Base-by-base conservation (phyloP, 495 filamentous ascomycete species). In the Aspergillus indologenus region DNA sequence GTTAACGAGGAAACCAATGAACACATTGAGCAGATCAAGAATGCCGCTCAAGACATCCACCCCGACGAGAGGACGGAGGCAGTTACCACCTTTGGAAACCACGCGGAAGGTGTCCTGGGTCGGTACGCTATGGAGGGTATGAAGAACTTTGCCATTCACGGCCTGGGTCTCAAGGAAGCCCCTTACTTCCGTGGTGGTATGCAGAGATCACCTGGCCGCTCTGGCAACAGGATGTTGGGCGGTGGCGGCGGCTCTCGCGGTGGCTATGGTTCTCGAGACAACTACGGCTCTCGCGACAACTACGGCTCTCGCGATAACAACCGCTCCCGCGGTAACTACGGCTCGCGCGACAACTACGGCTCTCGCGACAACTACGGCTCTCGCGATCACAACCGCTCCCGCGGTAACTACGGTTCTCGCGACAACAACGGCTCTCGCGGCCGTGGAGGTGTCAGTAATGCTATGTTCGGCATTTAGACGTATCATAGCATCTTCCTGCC, bases 51-150 rank as follows among this genome's bases (percentile, higher is more conserved):
- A 9, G 62, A 63, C 55, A 58, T 75, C 14, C 70, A 64, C 50
- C 64, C 50, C 12, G 56, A 56, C n/a, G 65, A 63, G 4, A 85
- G 90, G 67, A 46, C 57, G 3, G 71, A 71, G 5, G 82, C 78
- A 42, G 95, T 77, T 79, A 76, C 68, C 60, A 79, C 78, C 53
- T 71, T 75, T 53, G 63, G 87, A 3, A 78, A 79, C 17, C 59
- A 68, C 40, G 65, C 75, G 43, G 21, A 23, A 7, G 62, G 61
- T 44, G 52, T 65, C 49, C 73, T 68, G 17, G 45, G 69, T 7
- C 54, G 73, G 56, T 74, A 71, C 31, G 62, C 68, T 3, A 61
- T 61, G 4, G 53, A 85, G 22, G 68, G 90, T 15, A 48, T 78
- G 4, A 78, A 55, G 78, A 82, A 11, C 91, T 91, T 1, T 59